Base-by-base conservation (phyloP, 2,329 filamentous ascomycete species). In the Xylaria sp. region DNA sequence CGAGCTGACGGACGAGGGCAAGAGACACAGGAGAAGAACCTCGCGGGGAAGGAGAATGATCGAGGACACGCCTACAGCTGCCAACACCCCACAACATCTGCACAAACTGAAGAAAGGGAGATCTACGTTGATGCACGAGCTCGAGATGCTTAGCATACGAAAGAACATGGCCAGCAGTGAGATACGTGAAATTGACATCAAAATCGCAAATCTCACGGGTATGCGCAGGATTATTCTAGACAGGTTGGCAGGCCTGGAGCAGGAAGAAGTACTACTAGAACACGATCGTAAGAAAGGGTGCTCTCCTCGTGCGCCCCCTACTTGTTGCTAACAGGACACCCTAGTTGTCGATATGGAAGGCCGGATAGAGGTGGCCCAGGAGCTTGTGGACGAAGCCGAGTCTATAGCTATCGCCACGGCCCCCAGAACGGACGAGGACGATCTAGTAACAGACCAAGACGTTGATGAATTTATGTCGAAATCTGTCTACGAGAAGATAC, bases 161-260 rank as follows among this genome's bases (percentile, higher is more conserved):
- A 99, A 99, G 81, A 97, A 96, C 77, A 98, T 99, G 95, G 95
- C 94, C 74, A 96, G 93, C 76, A 92, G 93, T 71, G 96, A 99
- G 80, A 98, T 99, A 67, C 89, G 90, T 68, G 96, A 99, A 77
- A 97, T 99, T 69, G 96, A 99, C 81, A 94, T 92, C 82, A 99
- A 98, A 81, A 95, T 99, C 71, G 89, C 93, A 69, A 98, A 98
- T 79, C 84, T 99, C 63, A 91, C 93, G 74, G 93, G 89, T 70
- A 98, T 98, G 93, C 91, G 96, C 72, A 92, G 91, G 77, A 97
- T 98, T 69, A 92, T 98, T 54, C 81, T 99, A 65, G 94, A 98
- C 64, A 88, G 96, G 70, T 81, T 99, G 72, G 94, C 94, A 1
- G 89, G 87, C 1, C 82, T 98, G 69, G 96, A 99, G 81, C 91